Evolutionary conservation across 768 basidiomycete genomes (phyloP).

Genomic region (Tulasnella sp.): DNA sequence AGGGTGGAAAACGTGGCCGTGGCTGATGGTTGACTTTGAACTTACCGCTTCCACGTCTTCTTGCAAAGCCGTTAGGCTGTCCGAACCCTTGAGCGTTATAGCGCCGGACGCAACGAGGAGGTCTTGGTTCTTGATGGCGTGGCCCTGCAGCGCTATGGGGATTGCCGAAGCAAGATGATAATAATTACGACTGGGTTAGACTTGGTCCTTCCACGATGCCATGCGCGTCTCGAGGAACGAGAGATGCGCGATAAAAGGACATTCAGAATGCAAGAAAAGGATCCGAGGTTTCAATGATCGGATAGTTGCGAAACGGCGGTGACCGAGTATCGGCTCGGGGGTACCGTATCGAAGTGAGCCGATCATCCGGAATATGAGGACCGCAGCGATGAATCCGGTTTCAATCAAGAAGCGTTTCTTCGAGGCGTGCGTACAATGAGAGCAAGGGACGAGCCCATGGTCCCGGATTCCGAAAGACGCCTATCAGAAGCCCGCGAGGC

Average conservation of each 20-base stretch:
- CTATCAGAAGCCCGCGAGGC: slow-evolving; percentile 2
- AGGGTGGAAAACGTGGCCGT: neutral
- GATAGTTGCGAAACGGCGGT: neutral
- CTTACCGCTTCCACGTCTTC: slow-evolving; percentile 84
- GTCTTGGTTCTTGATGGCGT: slow-evolving; percentile 96
- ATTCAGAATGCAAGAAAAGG: neutral
- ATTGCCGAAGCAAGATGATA: slow-evolving; percentile 15
- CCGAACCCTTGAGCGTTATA: slow-evolving; percentile 68
- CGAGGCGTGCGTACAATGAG: neutral
- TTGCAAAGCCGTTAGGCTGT: slow-evolving; percentile 73
- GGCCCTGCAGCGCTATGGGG: slow-evolving; percentile 79
- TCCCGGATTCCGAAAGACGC: neutral
- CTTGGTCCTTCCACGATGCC: neutral
- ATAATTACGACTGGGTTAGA: slow-evolving; percentile 8
- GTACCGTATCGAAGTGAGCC: neutral
- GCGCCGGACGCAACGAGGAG: slow-evolving; percentile 81
- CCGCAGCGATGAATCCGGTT: neutral
- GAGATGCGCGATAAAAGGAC: neutral
- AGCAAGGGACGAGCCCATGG: neutral
- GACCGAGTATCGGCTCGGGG: neutral
- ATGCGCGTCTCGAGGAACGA: neutral
- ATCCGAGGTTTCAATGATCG: neutral
- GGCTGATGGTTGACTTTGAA: slow-evolving; percentile 17
- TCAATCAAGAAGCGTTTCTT: too few species aligned
- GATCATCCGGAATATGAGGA: neutral